Conservation (phyloP, 2,329 filamentous ascomycete genomes). For the Fusarium sp. region DNA sequence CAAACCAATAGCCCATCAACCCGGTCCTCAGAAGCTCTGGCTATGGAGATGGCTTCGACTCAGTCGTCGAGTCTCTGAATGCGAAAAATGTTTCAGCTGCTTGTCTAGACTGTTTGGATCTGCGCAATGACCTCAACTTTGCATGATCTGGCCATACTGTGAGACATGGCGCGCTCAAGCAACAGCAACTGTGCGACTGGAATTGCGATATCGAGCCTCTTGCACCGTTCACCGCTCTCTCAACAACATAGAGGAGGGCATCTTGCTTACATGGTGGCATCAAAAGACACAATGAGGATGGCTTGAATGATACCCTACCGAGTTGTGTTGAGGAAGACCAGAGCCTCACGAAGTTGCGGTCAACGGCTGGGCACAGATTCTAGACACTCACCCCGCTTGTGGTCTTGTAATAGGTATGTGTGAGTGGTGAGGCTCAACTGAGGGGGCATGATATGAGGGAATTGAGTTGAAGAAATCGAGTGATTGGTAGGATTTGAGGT, state of each 20-base stretch:
- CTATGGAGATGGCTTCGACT: background rate
- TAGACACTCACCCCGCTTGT: background rate
- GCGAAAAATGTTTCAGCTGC: slow-evolving; percentile 4
- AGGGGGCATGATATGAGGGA: background rate
- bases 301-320: background rate
- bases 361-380: background rate
- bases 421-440: background rate
- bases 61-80: background rate
- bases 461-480: background rate
- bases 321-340: background rate
- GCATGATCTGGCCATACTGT: slow-evolving; percentile 9
- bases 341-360: background rate
- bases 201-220: slow-evolving; percentile 1
- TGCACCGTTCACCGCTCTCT: slow-evolving; percentile 33
- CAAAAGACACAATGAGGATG: slow-evolving; percentile 11
- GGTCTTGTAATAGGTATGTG: background rate
- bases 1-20: slow-evolving; percentile 2
- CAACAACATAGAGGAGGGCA: slow-evolving; percentile 32
- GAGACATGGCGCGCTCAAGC: slow-evolving; percentile 29
- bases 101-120: background rate
- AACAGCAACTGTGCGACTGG: slow-evolving; percentile 10
- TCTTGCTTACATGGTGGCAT: slow-evolving; percentile 23
- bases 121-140: background rate
- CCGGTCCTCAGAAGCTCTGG: slow-evolving; percentile 1
- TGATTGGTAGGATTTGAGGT: background rate